Conservation (phyloP, 768 basidiomycete species). For the Phanerochaete carnosa region DNA sequence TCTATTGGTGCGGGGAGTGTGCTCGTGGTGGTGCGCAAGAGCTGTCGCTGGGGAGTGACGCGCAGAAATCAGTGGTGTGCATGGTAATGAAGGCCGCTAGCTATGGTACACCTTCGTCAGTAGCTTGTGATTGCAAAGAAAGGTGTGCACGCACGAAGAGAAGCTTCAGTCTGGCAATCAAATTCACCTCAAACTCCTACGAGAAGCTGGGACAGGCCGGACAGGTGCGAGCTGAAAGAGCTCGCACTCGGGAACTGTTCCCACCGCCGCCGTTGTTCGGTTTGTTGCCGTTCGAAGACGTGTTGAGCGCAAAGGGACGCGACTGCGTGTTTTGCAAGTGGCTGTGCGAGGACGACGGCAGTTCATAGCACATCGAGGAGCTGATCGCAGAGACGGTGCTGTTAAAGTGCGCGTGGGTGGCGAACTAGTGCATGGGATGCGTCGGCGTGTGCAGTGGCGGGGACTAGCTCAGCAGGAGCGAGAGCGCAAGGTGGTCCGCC, state of each 20-base stretch:
- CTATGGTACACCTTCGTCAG: constrained; percentile 27
- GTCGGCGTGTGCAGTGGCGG: constrained; percentile 10
- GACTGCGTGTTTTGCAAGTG: constrained; percentile 7
- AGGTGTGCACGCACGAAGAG: constrained; percentile 56
- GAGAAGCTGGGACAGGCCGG: constrained; percentile 34
- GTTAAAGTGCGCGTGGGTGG: constrained; percentile 32
- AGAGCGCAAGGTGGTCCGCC: constrained; percentile 14
- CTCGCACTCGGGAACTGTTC: constrained; percentile 25
- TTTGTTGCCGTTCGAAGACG: constrained; percentile 1
- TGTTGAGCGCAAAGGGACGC: constrained; percentile 15
- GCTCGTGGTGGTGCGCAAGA: constrained; percentile 41
- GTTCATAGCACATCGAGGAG: constrained; percentile 33
- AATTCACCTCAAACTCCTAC: constrained; percentile 59
- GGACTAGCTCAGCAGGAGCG: constrained; percentile 10
- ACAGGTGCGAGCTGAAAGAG: constrained; percentile 26
- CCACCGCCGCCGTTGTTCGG: constrained; percentile 21
- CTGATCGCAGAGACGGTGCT: constrained; percentile 31
- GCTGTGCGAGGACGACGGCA: constrained; percentile 19
- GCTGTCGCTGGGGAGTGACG: constrained; percentile 71
- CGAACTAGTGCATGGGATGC: constrained; percentile 26
- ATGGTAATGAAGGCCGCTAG: constrained; percentile 89
- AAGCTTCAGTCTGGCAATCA: constrained; percentile 84
- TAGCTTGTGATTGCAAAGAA: constrained; percentile 4
- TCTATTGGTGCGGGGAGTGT: constrained; percentile 19
- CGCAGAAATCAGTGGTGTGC: constrained; percentile 90